A percentile compares a stretch with the other conserved stretches of the same genome.
phyloP scores from a whole-genome alignment of 2,329 filamentous ascomycete genomes.

The Clarireedia paspali region DNA sequence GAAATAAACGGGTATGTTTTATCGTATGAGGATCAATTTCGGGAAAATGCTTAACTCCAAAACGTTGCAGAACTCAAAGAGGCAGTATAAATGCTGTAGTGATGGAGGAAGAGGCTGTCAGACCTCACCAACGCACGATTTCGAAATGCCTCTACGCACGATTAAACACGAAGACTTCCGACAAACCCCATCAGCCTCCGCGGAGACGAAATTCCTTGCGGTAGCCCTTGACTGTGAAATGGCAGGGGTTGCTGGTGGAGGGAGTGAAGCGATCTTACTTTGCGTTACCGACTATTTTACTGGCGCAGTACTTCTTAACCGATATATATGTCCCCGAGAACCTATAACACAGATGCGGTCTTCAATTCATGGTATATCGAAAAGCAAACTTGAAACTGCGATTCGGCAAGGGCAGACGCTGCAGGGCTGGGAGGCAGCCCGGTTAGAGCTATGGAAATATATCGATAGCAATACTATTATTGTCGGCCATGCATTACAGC shows the following conservation, averaged over 20 bases:
- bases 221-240: conserved; percentile 43
- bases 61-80: conserved; percentile 8
- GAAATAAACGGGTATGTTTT: conserved; percentile 13
- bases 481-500: conserved; percentile 39
- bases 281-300: conserved; percentile 39
- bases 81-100: conserved; percentile 15
- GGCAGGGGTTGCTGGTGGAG: conserved; percentile 30
- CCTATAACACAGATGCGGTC: conserved; percentile 33
- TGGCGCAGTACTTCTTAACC: conserved; percentile 38
- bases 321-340: conserved; percentile 32
- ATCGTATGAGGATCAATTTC: not conserved
- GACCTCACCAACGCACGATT: conserved; percentile 14
- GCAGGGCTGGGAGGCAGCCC: conserved; percentile 36
- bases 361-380: conserved; percentile 34
- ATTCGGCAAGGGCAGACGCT: conserved; percentile 28
- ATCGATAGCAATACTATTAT: conserved; percentile 39
- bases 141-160: conserved; percentile 9
- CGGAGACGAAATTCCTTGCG: conserved; percentile 24
- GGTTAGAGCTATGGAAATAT: conserved; percentile 34
- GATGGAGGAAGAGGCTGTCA: conserved; percentile 8
- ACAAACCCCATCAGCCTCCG: conserved; percentile 10
- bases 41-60: not conserved
- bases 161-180: conserved; percentile 11
- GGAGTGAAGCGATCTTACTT: conserved; percentile 32
- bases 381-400: conserved; percentile 28